Evolutionary conservation across 2,329 filamentous ascomycete species (phyloP).

Genomic region (Pseudocercospora cruenta): DNA sequence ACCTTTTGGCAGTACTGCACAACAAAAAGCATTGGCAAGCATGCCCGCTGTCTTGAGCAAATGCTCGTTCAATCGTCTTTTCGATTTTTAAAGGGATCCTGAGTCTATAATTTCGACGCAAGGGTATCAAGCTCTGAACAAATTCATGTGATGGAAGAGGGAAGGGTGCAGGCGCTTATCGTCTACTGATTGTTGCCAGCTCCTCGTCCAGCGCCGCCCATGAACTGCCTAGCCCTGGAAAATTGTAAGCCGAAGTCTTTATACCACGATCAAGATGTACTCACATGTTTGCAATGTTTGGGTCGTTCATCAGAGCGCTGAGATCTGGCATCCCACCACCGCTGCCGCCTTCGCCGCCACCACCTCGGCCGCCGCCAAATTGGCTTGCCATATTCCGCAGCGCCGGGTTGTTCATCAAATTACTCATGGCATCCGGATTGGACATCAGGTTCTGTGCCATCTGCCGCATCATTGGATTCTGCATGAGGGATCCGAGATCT

Average conservation of each 20-base stretch:
- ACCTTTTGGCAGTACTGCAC: neutral
- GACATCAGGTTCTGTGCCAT: conserved; percentile 98
- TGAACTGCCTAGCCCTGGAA: conserved; percentile 67
- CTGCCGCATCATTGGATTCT: conserved; percentile 95
- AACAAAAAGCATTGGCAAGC: neutral
- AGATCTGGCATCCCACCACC: conserved; percentile 91
- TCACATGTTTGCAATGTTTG: conserved; percentile 90
- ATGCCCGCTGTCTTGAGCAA: neutral
- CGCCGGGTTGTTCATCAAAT: conserved; percentile 91
- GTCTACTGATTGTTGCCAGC: conserved; percentile 21
- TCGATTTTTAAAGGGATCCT: neutral
- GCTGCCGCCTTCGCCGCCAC: conserved; percentile 37
- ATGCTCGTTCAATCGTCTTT: neutral
- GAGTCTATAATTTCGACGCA: neutral
- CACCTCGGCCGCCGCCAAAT: conserved; percentile 61
- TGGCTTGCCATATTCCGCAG: conserved; percentile 84
- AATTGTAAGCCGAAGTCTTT: neutral
- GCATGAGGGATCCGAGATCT: conserved; percentile 85
- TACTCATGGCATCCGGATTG: conserved; percentile 89
- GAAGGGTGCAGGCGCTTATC: neutral
- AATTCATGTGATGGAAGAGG: neutral
- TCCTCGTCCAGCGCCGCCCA: conserved; percentile 52
- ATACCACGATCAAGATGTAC: conserved; percentile 43
- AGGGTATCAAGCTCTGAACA: conserved; percentile 7
- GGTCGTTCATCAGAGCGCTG: conserved; percentile 84